A percentile compares a stretch with the other conserved stretches of the same genome.
Conservation (phyloP, 2,329 filamentous ascomycete genomes). For the Alternaria solani region DNA sequence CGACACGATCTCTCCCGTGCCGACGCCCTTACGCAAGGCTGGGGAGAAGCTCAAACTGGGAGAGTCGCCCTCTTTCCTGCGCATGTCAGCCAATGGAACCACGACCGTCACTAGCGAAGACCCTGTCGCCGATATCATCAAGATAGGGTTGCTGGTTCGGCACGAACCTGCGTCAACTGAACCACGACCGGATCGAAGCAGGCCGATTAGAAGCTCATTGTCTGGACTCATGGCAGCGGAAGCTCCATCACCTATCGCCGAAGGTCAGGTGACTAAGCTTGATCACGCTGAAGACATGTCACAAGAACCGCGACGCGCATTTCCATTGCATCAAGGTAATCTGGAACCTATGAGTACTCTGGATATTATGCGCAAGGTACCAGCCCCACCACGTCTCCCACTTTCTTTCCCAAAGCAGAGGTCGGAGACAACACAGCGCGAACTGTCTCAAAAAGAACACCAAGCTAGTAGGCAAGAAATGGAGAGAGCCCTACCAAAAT, state of each 20-base stretch:
- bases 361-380: neutral
- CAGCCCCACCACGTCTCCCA: neutral
- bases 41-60: slow-evolving; percentile 20
- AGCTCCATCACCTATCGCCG: neutral
- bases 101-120: neutral
- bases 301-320: neutral
- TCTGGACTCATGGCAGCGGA: neutral
- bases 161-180: neutral
- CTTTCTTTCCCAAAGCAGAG: neutral
- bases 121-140: neutral
- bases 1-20: slow-evolving; percentile 13
- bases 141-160: neutral
- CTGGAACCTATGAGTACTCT: neutral
- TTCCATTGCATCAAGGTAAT: neutral
- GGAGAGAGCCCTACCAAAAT: neutral
- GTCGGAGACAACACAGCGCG: neutral
- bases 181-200: neutral
- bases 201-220: neutral
- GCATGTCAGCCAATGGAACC: neutral
- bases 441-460: neutral
- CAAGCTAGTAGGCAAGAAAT: slow-evolving; percentile 1
- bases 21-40: slow-evolving; percentile 28
- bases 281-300: neutral
- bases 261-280: neutral
- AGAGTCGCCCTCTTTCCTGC: slow-evolving; percentile 7